Evolutionary conservation across 192 early-diverging fungal genomes (phyloP), one percentile per base, ranked within the genome.

Genomic region (Phycomyces nitens): DNA sequence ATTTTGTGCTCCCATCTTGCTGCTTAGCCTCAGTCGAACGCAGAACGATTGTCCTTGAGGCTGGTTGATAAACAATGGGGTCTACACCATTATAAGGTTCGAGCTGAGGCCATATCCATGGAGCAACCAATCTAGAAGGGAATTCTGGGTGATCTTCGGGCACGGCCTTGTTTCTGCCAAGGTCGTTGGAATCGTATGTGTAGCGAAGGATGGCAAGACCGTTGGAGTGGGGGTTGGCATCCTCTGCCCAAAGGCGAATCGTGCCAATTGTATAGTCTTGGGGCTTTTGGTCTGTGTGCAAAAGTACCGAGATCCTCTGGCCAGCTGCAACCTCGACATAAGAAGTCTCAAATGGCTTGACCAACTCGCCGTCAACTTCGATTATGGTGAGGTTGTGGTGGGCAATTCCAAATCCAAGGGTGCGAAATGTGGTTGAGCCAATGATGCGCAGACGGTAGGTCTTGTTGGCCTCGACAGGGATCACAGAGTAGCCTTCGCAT

Each of bases 361-460:
- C 69, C 4, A 53, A 8, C 10, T 76, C 65, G 14, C 82, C 82
- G 60, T 84, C 82, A 6, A 78, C 77, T 53, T 84, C 82, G 44
- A 84, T 73, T n/a, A 84, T 77, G 5, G 81, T 78, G 24, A 84
- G 22, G n/a, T 60, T 70, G 58, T 83, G 82, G n/a, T 66, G 62
- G n/a, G 74, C 76, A 39, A 84, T 79, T 1, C 49, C 65, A 51
- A 84, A 70, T 8, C 63, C 68, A 27, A 84, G 74, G 3, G 73
- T 70, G 6, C 74, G 77, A 57, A 84, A 69, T 16, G 73, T 64
- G 0, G 70, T 71, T 21, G 72, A 64, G 43, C 78, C 76, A 39
- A 84, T 72, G 3, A 84, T 24, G 1, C 82, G 61, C 24, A 84
- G 53, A 5, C 80, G 62, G 40, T 69, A 75, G 16, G 63, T 72